Percentiles rank a stretch among this genome's conserved stretches.
Evolutionary conservation across 495 filamentous ascomycete species (phyloP).

Genomic region (Aspergillus conjunctus): DNA sequence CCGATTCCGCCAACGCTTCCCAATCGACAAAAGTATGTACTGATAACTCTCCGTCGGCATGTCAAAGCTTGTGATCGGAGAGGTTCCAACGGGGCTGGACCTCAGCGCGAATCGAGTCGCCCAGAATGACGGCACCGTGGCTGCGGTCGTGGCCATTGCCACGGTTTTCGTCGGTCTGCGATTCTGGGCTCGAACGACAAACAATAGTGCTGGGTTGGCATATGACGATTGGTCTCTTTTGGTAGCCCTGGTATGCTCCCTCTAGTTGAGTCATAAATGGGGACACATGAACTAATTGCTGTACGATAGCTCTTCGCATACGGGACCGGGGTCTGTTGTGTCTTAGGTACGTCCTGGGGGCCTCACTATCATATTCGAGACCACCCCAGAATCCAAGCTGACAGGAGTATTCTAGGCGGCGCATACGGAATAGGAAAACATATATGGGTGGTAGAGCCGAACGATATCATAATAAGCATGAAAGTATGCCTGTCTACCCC

Average conservation of each 20-base stretch:
- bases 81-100: conserved; percentile 11
- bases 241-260: conserved; percentile 14
- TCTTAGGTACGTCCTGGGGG: conserved; percentile 18
- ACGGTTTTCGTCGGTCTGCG: conserved; percentile 19
- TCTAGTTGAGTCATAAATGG: not conserved
- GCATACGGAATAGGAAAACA: conserved; percentile 24
- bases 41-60: not conserved
- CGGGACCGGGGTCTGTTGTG: conserved; percentile 19
- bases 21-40: too few species aligned
- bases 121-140: conserved; percentile 20
- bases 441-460: conserved; percentile 17
- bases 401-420: conserved; percentile 4
- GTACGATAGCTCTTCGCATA: conserved; percentile 13
- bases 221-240: conserved; percentile 23
- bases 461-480: conserved; percentile 23
- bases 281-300: not conserved
- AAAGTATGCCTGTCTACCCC: conserved; percentile 2
- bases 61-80: conserved; percentile 20
- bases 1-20: too few species aligned
- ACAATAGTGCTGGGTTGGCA: not conserved
- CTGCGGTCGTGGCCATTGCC: conserved; percentile 19
- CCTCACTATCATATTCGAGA: too few species aligned
- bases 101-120: conserved; percentile 8
- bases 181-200: conserved; percentile 18
- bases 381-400: not conserved